Conservation (phyloP, 306 rosid species). For the Urtica urens region DNA sequence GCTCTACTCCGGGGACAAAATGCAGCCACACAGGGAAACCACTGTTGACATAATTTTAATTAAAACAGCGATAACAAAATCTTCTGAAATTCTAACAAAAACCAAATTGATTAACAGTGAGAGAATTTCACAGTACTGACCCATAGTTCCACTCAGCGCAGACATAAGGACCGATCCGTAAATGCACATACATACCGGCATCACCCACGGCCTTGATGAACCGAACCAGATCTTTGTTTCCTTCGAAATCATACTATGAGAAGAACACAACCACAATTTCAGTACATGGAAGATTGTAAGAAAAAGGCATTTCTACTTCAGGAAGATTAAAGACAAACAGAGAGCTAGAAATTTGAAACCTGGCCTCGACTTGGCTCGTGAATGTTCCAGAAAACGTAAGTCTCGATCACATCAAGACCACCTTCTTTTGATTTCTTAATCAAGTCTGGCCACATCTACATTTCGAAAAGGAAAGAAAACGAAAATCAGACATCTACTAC, state of each 20-base stretch:
- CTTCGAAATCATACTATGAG: conserved; percentile 63
- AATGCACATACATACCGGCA: conserved; percentile 74
- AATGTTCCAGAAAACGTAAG: conserved; percentile 83
- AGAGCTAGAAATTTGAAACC: conserved; percentile 24
- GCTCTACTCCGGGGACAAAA: conserved; percentile 60
- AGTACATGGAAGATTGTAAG: too few relatives aligned
- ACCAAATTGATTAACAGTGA: background rate
- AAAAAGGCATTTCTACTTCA: too few relatives aligned
- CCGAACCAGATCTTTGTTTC: conserved; percentile 59
- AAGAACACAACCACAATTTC: background rate
- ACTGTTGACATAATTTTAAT: too few relatives aligned
- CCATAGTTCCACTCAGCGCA: conserved; percentile 99
- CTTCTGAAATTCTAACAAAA: background rate
- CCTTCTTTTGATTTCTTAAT: conserved; percentile 87
- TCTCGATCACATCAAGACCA: conserved; percentile 87
- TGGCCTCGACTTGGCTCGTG: conserved; percentile 76
- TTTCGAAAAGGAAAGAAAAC: background rate
- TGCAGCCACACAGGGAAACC: conserved; percentile 94
- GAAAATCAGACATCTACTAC: too few relatives aligned
- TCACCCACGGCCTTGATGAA: conserved; percentile 72
- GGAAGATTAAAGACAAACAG: too few relatives aligned
- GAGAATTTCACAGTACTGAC: conserved; percentile 21
- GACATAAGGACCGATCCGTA: conserved; percentile 88
- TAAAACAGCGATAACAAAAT: background rate
- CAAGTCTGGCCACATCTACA: conserved; percentile 95